Percentiles rank a stretch among this genome's conserved stretches.
These are phyloP conservation scores for Lasiosphaeria hispida DNA, from an alignment of 495 filamentous ascomycete species.

Conservation along the genomic window DNA sequence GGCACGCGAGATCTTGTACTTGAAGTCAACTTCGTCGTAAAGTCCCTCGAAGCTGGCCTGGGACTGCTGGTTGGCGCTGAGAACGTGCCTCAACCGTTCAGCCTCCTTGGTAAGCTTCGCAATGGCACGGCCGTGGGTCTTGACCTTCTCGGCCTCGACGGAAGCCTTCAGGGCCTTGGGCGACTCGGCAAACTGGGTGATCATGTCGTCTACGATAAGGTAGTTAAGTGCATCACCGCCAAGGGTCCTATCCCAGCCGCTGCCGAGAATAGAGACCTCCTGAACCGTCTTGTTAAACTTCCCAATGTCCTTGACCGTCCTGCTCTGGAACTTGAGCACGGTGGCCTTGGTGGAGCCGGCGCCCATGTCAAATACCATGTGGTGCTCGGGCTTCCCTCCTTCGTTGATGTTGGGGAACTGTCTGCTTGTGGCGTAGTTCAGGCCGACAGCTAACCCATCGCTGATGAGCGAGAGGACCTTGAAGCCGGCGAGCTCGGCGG, in stretches of 20 bases:
- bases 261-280: slow-evolving; percentile 82
- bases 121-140: slow-evolving; percentile 75
- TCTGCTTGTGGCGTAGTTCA: slow-evolving; percentile 91
- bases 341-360: slow-evolving; percentile 97
- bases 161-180: slow-evolving; percentile 66
- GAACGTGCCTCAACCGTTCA: slow-evolving; percentile 79
- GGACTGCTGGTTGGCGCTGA: slow-evolving; percentile 90
- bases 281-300: slow-evolving; percentile 96
- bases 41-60: slow-evolving; percentile 78
- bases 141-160: slow-evolving; percentile 58
- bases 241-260: slow-evolving; percentile 84
- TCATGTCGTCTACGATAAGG: slow-evolving; percentile 83
- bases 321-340: slow-evolving; percentile 83
- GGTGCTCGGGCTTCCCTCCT: slow-evolving; percentile 84
- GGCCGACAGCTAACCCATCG: slow-evolving; percentile 86
- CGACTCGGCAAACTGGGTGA: slow-evolving; percentile 69
- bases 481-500: slow-evolving; percentile 83
- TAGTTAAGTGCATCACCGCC: slow-evolving; percentile 89
- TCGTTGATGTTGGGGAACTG: slow-evolving; percentile 82
- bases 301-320: slow-evolving; percentile 85
- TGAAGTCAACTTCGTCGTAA: slow-evolving; percentile 89
- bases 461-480: slow-evolving; percentile 80
- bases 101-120: slow-evolving; percentile 90
- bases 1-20: slow-evolving; percentile 79
- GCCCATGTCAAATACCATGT: slow-evolving; percentile 97